phyloP scores from a whole-genome alignment of 1,284 basidiomycete genomes.

The Boletus smithii region DNA sequence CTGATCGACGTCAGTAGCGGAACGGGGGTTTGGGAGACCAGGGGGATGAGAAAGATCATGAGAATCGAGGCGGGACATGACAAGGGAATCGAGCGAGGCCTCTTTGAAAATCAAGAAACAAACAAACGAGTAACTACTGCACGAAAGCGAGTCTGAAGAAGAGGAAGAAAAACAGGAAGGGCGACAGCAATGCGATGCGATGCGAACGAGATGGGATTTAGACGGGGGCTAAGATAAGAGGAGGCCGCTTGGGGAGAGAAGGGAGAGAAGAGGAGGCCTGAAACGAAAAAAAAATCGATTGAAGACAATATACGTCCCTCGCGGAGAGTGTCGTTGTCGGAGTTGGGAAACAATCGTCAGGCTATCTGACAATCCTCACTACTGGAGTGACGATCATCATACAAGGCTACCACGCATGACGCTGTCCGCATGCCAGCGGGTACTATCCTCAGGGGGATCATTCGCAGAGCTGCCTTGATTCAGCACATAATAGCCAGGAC shows the following conservation, averaged over 20 bases:
- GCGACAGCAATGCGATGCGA: conserved; percentile 38
- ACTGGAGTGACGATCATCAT: not conserved
- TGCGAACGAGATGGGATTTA: conserved; percentile 34
- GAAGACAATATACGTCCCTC: conserved; percentile 30
- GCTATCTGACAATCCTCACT: conserved; percentile 18
- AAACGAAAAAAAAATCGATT: conserved; percentile 29
- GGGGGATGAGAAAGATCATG: conserved; percentile 46
- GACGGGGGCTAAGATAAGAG: conserved; percentile 33
- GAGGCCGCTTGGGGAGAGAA: conserved; percentile 1
- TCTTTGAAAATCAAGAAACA: conserved; percentile 15
- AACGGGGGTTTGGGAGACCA: conserved; percentile 27
- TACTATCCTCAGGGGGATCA: not conserved
- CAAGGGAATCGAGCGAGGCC: conserved; percentile 3
- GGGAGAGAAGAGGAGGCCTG: conserved; percentile 21
- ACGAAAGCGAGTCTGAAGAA: conserved; percentile 34
- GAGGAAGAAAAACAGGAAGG: conserved; percentile 22
- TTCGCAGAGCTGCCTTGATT: conserved; percentile 18
- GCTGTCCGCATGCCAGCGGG: too few relatives aligned
- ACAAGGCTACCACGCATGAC: too few relatives aligned
- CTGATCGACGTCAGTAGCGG: conserved; percentile 21
- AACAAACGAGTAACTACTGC: conserved; percentile 33
- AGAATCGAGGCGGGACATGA: conserved; percentile 40
- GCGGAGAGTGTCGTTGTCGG: conserved; percentile 35
- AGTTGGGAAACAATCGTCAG: conserved; percentile 32
- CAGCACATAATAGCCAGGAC: conserved; percentile 27